These are phyloP conservation scores for Colletotrichum plurivorum DNA, from an alignment of 2,329 filamentous ascomycete genomes.

Conservation along the genomic window DNA sequence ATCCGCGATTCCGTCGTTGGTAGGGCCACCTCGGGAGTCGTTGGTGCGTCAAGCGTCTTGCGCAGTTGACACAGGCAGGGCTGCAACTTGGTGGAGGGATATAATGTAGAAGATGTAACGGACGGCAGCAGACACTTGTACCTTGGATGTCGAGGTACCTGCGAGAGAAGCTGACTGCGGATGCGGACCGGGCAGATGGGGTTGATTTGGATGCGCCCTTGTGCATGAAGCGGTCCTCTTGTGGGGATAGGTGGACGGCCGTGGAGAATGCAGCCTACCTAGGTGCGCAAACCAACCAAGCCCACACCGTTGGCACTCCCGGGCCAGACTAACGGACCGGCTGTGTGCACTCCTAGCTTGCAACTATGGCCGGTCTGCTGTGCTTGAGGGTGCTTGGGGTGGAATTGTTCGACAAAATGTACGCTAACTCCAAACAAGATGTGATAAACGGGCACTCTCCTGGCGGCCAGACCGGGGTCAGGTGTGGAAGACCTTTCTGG, in stretches of 20 bases:
- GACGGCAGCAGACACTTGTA: slow-evolving; percentile 36
- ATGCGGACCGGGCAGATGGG: slow-evolving; percentile 40
- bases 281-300: slow-evolving; percentile 25
- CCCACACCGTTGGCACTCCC: slow-evolving; percentile 25
- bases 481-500: slow-evolving; percentile 36
- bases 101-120: slow-evolving; percentile 31
- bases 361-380: slow-evolving; percentile 18
- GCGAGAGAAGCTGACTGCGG: slow-evolving; percentile 38
- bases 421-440: slow-evolving; percentile 34
- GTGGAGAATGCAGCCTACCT: slow-evolving; percentile 36
- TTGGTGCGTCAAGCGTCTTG: slow-evolving; percentile 37
- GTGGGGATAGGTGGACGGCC: slow-evolving; percentile 38
- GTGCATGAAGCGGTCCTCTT: slow-evolving; percentile 39
- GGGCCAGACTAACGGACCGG: slow-evolving; percentile 10
- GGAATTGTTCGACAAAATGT: slow-evolving; percentile 6
- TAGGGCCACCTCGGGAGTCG: slow-evolving; percentile 25
- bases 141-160: slow-evolving; percentile 41
- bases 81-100: slow-evolving; percentile 40
- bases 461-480: slow-evolving; percentile 29
- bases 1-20: slow-evolving; percentile 33
- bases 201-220: slow-evolving; percentile 40
- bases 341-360: slow-evolving; percentile 19
- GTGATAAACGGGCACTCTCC: slow-evolving; percentile 19
- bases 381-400: slow-evolving; percentile 2
- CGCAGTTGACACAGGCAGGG: slow-evolving; percentile 38